Conservation (phyloP, 257 asterid species). For the Dorcoceras hygrometricum region DNA sequence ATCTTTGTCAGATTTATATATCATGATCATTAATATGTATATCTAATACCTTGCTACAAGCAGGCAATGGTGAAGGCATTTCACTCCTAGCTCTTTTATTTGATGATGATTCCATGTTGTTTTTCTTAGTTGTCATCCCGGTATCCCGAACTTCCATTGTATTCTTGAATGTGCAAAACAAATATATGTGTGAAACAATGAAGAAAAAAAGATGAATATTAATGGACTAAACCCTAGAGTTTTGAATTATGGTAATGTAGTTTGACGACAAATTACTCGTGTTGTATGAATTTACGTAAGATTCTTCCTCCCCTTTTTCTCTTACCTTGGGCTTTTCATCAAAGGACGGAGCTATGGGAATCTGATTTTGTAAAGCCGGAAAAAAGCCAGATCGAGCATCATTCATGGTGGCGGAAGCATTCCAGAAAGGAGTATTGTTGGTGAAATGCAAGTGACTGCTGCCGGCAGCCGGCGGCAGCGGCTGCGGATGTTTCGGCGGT, state of each 20-base stretch:
- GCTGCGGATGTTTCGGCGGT: slow-evolving; percentile 43
- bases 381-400: slow-evolving; percentile 51
- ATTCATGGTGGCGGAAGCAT: slow-evolving; percentile 37
- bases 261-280: neutral
- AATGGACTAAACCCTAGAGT: slow-evolving; percentile 28
- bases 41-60: slow-evolving; percentile 55
- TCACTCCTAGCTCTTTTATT: slow-evolving; percentile 62
- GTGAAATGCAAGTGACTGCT: slow-evolving; percentile 62
- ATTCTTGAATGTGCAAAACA: slow-evolving; percentile 23
- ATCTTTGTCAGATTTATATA: neutral
- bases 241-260: neutral
- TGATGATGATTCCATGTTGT: slow-evolving; percentile 40
- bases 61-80: slow-evolving; percentile 60
- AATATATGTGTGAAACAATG: neutral
- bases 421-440: slow-evolving; percentile 76
- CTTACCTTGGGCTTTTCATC: slow-evolving; percentile 54
- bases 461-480: slow-evolving; percentile 18
- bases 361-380: slow-evolving; percentile 47
- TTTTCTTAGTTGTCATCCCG: slow-evolving; percentile 40
- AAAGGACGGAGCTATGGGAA: slow-evolving; percentile 41
- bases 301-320: slow-evolving; percentile 28
- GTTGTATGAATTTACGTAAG: neutral
- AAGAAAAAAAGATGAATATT: neutral
- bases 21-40: slow-evolving; percentile 3
- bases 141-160: slow-evolving; percentile 34